Evolutionary conservation across 2,329 filamentous ascomycete species (phyloP).

Genomic region (Rutstroemia sp.): DNA sequence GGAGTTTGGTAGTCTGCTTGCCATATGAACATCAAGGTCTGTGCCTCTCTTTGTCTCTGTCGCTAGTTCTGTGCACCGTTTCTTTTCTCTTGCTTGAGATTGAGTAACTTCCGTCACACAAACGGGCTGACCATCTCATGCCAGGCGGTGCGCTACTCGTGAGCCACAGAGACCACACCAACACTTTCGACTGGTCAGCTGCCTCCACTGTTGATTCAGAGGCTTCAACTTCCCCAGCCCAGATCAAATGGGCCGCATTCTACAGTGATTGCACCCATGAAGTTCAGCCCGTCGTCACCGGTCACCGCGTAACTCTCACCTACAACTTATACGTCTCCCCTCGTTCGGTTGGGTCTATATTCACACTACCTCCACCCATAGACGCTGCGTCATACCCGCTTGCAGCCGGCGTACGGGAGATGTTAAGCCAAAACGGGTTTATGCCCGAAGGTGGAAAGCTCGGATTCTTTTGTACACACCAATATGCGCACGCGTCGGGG

Average conservation of each 20-base stretch:
- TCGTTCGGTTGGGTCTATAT: conserved; percentile 23
- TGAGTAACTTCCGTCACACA: no score
- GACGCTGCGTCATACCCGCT: conserved; percentile 32
- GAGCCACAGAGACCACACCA: conserved; percentile 2
- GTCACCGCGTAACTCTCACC: conserved; percentile 49
- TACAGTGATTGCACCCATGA: conserved; percentile 47
- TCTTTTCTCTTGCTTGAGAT: no score
- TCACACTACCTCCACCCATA: conserved; percentile 14
- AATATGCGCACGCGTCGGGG: conserved; percentile 36
- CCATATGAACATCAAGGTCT: conserved; percentile 20
- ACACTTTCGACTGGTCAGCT: conserved; percentile 35
- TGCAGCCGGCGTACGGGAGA: conserved; percentile 28
- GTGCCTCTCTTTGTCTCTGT: neutral
- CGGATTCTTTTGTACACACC: conserved; percentile 39
- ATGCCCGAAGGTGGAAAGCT: conserved; percentile 34
- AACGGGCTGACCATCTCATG: no score
- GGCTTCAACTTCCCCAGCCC: neutral
- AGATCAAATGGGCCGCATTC: conserved; percentile 43
- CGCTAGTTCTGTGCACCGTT: no score
- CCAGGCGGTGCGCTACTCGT: conserved; percentile 20
- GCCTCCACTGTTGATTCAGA: neutral
- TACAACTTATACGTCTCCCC: conserved; percentile 47
- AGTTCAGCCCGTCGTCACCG: conserved; percentile 40
- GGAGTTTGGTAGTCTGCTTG: conserved; percentile 46
- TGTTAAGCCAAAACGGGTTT: conserved; percentile 31